Evolutionary conservation across 2,329 filamentous ascomycete species (phyloP).

Genomic region (Colletotrichum limetticola): DNA sequence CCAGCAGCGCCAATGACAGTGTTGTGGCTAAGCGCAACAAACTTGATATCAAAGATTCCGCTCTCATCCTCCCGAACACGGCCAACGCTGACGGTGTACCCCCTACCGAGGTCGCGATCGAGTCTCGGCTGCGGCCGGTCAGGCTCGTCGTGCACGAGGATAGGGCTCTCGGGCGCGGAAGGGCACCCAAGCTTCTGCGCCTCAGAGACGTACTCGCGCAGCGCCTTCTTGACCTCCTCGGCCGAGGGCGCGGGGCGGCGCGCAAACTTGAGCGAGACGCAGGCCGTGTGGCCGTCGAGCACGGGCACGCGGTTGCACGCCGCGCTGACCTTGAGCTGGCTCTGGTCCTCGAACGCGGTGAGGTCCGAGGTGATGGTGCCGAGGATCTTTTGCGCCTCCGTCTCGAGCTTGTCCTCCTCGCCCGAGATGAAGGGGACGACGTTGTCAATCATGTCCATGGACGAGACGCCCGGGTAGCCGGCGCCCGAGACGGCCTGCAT

Average conservation of each 20-base stretch:
- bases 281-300: slow-evolving; percentile 94
- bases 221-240: slow-evolving; percentile 80
- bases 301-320: slow-evolving; percentile 96
- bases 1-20: slow-evolving; percentile 96
- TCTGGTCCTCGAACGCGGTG: slow-evolving; percentile 82
- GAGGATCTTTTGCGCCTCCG: slow-evolving; percentile 94
- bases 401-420: slow-evolving; percentile 96
- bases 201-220: slow-evolving; percentile 85
- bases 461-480: slow-evolving; percentile 88
- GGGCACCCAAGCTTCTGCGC: slow-evolving; percentile 86
- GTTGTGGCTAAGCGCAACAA: slow-evolving; percentile 89
- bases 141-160: slow-evolving; percentile 88
- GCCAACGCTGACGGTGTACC: slow-evolving; percentile 92
- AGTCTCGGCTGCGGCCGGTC: slow-evolving; percentile 92
- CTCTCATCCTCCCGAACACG: slow-evolving; percentile 86
- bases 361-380: slow-evolving; percentile 77
- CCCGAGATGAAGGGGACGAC: slow-evolving; percentile 93
- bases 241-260: slow-evolving; percentile 78
- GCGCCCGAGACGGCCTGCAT: slow-evolving; percentile 95
- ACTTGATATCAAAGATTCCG: slow-evolving; percentile 93
- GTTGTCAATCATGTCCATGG: slow-evolving; percentile 97
- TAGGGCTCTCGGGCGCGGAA: slow-evolving; percentile 83
- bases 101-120: slow-evolving; percentile 84
- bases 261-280: slow-evolving; percentile 86
- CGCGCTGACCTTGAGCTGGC: slow-evolving; percentile 79